Evolutionary conservation across 768 basidiomycete genomes (phyloP).

Genomic region (Rhodotorula sphaerocarpa): DNA sequence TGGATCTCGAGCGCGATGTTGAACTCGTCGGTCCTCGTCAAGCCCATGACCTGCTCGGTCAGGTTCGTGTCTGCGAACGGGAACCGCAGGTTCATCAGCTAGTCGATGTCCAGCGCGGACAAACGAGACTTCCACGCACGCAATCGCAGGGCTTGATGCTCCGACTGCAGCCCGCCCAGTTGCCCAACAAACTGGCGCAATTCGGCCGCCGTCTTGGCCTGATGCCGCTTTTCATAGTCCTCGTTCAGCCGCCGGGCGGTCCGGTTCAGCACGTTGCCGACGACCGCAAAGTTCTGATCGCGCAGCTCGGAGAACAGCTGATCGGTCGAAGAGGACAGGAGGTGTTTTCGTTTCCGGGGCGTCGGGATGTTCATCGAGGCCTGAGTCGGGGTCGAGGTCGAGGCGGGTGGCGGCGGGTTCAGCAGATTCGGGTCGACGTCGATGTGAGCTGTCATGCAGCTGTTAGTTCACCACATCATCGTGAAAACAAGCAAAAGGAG

Average conservation of each 20-base stretch:
- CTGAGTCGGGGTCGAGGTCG: slow-evolving; percentile 32
- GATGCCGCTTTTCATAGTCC: slow-evolving; percentile 70
- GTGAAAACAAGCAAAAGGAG: neutral
- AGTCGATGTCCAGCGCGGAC: neutral
- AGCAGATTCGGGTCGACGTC: slow-evolving; percentile 45
- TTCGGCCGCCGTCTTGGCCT: slow-evolving; percentile 83
- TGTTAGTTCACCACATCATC: too few species aligned
- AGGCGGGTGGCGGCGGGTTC: slow-evolving; percentile 34
- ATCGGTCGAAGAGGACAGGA: slow-evolving; percentile 68
- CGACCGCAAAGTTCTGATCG: slow-evolving; percentile 83
- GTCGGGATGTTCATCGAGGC: slow-evolving; percentile 20
- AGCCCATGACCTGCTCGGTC: slow-evolving; percentile 79
- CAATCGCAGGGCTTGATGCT: slow-evolving; percentile 77
- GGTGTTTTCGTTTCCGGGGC: slow-evolving; percentile 74
- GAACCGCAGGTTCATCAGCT: neutral
- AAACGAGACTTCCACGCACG: slow-evolving; percentile 53
- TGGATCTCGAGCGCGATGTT: slow-evolving; percentile 89
- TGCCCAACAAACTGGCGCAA: slow-evolving; percentile 91
- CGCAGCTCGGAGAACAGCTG: slow-evolving; percentile 71
- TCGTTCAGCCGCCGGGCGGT: slow-evolving; percentile 78
- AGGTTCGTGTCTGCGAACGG: slow-evolving; percentile 70
- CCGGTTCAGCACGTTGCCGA: slow-evolving; percentile 70
- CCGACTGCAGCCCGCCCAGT: slow-evolving; percentile 80
- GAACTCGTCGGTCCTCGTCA: slow-evolving; percentile 78
- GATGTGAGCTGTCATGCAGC: slow-evolving; percentile 43